phyloP scores from a whole-genome alignment of 2,329 filamentous ascomycete genomes.

The Geosmithia flava region DNA sequence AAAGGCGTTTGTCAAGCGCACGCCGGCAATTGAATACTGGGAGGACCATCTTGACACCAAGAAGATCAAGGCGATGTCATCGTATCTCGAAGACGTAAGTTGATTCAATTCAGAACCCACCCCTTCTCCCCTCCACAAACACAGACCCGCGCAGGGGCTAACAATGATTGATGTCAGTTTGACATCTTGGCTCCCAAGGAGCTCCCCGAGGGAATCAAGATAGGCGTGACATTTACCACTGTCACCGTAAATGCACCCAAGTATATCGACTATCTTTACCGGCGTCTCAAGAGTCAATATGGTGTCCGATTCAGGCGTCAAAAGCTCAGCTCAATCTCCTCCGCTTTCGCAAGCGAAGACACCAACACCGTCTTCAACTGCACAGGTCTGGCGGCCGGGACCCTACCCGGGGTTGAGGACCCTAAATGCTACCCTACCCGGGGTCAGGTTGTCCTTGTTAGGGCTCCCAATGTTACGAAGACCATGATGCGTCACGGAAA shows the following conservation, averaged over 20 bases:
- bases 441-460: conserved; percentile 23
- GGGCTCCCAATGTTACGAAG: conserved; percentile 16
- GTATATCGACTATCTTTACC: conserved; percentile 14
- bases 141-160: neutral
- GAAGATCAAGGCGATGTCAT: conserved; percentile 25
- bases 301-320: conserved; percentile 12
- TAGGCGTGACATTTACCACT: conserved; percentile 17
- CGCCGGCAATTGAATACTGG: conserved; percentile 26
- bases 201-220: conserved; percentile 12
- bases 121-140: neutral
- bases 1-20: conserved; percentile 21
- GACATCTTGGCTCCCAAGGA: conserved; percentile 12
- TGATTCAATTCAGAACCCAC: too few species aligned
- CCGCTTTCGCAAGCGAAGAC: conserved; percentile 6
- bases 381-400: conserved; percentile 19
- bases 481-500: conserved; percentile 24
- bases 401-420: conserved; percentile 21
- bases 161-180: conserved; percentile 11
- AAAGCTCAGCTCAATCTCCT: conserved; percentile 9
- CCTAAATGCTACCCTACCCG: conserved; percentile 25
- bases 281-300: conserved; percentile 7
- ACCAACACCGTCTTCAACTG: conserved; percentile 21
- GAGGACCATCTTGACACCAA: conserved; percentile 21
- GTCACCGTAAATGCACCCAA: conserved; percentile 20
- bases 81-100: conserved; percentile 26